phyloP scores from a whole-genome alignment of 257 asterid species.

The Nicotiana undulata region DNA sequence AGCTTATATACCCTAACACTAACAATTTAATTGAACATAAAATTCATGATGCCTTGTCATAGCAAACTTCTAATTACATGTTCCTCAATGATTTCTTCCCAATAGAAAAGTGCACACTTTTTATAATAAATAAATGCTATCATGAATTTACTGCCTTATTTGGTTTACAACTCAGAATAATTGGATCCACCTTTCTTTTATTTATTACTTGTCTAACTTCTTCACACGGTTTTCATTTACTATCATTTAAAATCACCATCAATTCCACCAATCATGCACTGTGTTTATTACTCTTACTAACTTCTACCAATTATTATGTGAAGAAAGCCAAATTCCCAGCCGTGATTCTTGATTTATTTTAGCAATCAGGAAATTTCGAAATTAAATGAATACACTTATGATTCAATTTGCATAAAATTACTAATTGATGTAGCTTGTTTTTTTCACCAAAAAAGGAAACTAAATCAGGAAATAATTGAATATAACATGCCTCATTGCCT shows the following conservation, averaged over 20 bases:
- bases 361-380: not conserved
- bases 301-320: not conserved
- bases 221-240: conserved; percentile 1
- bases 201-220: not conserved
- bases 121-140: not conserved
- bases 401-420: not conserved
- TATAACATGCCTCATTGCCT: not conserved
- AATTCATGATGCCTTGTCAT: not conserved
- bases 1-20: not conserved
- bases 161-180: conserved; percentile 5
- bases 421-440: not conserved
- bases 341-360: conserved; percentile 2
- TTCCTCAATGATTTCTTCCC: conserved; percentile 1
- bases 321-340: conserved; percentile 4
- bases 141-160: conserved; percentile 6
- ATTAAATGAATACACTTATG: not conserved
- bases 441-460: not conserved
- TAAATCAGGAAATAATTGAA: not conserved
- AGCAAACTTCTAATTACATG: not conserved
- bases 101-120: not conserved
- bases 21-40: not conserved
- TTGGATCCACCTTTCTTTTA: not conserved
- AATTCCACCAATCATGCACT: conserved; percentile 8
- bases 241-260: not conserved
- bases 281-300: not conserved